Percentiles rank a stretch among this genome's conserved stretches.
phyloP scores from a whole-genome alignment of 306 rosid species.

The Prunus salicina region DNA sequence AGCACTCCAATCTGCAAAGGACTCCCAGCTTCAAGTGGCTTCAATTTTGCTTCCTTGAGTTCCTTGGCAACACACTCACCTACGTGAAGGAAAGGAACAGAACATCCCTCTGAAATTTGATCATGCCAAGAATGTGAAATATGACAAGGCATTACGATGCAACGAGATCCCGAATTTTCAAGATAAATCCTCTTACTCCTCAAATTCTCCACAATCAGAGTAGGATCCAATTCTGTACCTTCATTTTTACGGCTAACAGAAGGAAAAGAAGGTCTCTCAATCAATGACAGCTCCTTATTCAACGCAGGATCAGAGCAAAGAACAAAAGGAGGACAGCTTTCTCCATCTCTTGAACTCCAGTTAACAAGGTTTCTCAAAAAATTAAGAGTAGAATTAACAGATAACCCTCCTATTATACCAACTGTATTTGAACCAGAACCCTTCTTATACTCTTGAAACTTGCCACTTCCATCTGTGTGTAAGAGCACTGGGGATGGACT shows the following conservation, averaged over 20 bases:
- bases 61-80: conserved; percentile 75
- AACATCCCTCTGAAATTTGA: conserved; percentile 58
- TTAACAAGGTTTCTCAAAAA: conserved; percentile 58
- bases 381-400: conserved; percentile 53
- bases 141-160: conserved; percentile 86
- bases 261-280: conserved; percentile 45
- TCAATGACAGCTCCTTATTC: conserved; percentile 46
- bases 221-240: conserved; percentile 36
- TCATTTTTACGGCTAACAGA: conserved; percentile 33
- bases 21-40: conserved; percentile 82
- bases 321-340: conserved; percentile 49
- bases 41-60: conserved; percentile 84
- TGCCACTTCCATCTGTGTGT: conserved; percentile 49
- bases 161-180: conserved; percentile 68
- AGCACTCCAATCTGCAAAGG: conserved; percentile 71
- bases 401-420: conserved; percentile 77
- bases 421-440: conserved; percentile 36
- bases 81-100: conserved; percentile 71
- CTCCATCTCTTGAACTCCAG: conserved; percentile 53
- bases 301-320: conserved; percentile 64
- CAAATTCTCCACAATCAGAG: conserved; percentile 47
- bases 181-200: conserved; percentile 54
- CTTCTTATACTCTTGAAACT: conserved; percentile 36
- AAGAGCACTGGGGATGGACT: conserved; percentile 49
- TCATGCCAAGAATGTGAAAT: conserved; percentile 79